These are phyloP conservation scores for Pisolithus albus DNA, from an alignment of 768 basidiomycete species.

Conservation along the genomic window DNA sequence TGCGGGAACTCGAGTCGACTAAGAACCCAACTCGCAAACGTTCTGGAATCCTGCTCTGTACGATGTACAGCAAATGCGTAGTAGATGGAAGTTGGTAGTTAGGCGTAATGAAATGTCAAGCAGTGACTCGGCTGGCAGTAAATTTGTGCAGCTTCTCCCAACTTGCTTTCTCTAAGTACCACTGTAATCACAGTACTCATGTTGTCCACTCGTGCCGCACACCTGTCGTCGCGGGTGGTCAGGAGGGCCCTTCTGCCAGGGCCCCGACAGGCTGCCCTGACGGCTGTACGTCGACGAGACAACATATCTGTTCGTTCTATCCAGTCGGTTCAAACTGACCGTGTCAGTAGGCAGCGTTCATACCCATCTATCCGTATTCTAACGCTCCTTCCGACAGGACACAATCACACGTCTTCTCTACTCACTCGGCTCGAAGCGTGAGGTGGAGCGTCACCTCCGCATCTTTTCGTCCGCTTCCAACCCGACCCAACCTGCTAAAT, in stretches of 20 bases:
- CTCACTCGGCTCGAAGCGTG: slow-evolving; percentile 93
- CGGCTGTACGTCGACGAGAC: slow-evolving; percentile 33
- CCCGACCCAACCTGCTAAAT: slow-evolving; percentile 85
- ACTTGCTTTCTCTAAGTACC: no score
- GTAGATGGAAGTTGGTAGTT: background rate
- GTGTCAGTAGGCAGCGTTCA: slow-evolving; percentile 37
- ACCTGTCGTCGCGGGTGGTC: slow-evolving; percentile 23
- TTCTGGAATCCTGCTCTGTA: no score
- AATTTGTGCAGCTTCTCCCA: no score
- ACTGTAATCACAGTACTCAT: slow-evolving; percentile 10
- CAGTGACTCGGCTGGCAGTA: no score
- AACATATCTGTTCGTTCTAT: slow-evolving; percentile 36
- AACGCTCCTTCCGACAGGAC: slow-evolving; percentile 48
- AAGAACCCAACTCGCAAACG: no score
- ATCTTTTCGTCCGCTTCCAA: slow-evolving; percentile 96
- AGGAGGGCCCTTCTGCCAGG: slow-evolving; percentile 44
- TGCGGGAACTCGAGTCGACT: no score
- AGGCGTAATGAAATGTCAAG: no score
- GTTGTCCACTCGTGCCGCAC: slow-evolving; percentile 25
- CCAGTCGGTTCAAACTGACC: slow-evolving; percentile 68
- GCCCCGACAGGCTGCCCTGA: slow-evolving; percentile 34
- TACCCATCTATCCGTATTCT: background rate
- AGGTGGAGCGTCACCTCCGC: slow-evolving; percentile 96
- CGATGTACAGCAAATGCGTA: background rate
- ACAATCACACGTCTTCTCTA: slow-evolving; percentile 95